These are phyloP conservation scores for Cutaneotrichosporon cyanovorans DNA, from an alignment of 1,284 basidiomycete species.

Conservation along the genomic window DNA sequence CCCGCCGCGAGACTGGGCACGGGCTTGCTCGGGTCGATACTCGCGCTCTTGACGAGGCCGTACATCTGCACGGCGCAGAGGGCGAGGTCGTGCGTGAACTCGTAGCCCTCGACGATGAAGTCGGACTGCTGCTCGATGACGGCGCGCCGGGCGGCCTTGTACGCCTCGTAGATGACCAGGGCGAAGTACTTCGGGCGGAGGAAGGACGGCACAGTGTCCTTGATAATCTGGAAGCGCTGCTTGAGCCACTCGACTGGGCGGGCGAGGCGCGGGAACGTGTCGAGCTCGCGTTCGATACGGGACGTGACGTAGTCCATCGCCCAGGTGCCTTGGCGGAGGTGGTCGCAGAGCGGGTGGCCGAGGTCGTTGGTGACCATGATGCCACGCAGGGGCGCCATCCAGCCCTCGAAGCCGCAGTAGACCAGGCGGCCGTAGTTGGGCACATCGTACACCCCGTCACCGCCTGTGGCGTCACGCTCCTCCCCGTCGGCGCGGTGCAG, in stretches of 20 bases:
- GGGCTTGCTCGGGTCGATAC: slow-evolving; percentile 57
- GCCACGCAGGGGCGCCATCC: slow-evolving; percentile 78
- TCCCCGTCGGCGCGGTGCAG: slow-evolving; percentile 80
- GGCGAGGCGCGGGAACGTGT: slow-evolving; percentile 57
- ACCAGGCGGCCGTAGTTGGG: slow-evolving; percentile 64
- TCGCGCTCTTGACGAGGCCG: slow-evolving; percentile 78
- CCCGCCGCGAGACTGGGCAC: slow-evolving; percentile 87
- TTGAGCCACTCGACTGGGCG: slow-evolving; percentile 73
- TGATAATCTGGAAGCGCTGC: slow-evolving; percentile 71
- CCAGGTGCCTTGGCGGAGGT: slow-evolving; percentile 80
- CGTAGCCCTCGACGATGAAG: slow-evolving; percentile 71
- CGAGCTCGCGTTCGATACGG: slow-evolving; percentile 52
- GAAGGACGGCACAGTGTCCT: slow-evolving; percentile 65
- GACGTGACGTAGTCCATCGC: slow-evolving; percentile 73
- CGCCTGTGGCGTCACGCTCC: slow-evolving; percentile 72
- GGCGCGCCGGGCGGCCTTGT: slow-evolving; percentile 73
- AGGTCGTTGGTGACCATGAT: slow-evolving; percentile 84
- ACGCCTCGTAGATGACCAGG: slow-evolving; percentile 76
- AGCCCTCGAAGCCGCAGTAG: slow-evolving; percentile 90
- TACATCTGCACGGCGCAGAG: slow-evolving; percentile 86
- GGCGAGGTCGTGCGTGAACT: slow-evolving; percentile 82
- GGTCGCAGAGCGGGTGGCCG: slow-evolving; percentile 78
- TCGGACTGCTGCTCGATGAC: slow-evolving; percentile 79
- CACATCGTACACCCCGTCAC: slow-evolving; percentile 66
- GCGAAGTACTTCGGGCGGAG: slow-evolving; percentile 91